Conservation (phyloP, 805 yeast species). For the Saccharomyces eubayanus region DNA sequence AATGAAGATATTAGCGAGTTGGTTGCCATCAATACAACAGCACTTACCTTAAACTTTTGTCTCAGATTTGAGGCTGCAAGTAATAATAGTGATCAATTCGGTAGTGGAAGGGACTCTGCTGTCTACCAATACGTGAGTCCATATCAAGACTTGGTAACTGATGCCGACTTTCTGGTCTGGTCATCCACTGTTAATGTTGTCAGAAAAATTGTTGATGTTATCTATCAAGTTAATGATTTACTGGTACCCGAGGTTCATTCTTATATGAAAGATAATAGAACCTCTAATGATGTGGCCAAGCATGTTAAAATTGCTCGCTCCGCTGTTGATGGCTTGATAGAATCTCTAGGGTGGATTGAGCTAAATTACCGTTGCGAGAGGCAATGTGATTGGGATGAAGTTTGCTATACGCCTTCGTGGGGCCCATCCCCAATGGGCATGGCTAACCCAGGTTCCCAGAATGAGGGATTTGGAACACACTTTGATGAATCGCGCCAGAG, state of each 20-base stretch:
- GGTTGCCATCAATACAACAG: slow-evolving; percentile 31
- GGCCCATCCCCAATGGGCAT: slow-evolving; percentile 48
- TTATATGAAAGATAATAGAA: slow-evolving; percentile 11
- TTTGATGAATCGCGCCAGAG: slow-evolving; percentile 13
- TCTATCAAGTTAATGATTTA: slow-evolving; percentile 33
- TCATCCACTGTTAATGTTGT: slow-evolving; percentile 39
- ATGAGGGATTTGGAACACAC: slow-evolving; percentile 12
- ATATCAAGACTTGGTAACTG: slow-evolving; percentile 31
- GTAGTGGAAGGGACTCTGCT: slow-evolving; percentile 31
- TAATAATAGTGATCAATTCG: slow-evolving; percentile 11
- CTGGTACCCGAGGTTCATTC: slow-evolving; percentile 21
- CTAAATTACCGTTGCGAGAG: slow-evolving; percentile 35
- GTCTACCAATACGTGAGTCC: slow-evolving; percentile 43
- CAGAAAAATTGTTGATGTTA: slow-evolving; percentile 28
- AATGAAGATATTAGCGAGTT: slow-evolving; percentile 10
- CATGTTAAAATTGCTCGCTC: slow-evolving; percentile 10
- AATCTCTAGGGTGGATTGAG: slow-evolving; percentile 35
- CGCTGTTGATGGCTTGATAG: slow-evolving; percentile 17
- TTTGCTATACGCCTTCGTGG: slow-evolving; percentile 55
- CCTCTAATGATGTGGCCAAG: slow-evolving; percentile 11
- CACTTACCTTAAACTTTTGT: slow-evolving; percentile 37
- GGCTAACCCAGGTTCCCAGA: slow-evolving; percentile 17
- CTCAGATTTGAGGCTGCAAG: slow-evolving; percentile 34
- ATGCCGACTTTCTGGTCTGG: slow-evolving; percentile 42
- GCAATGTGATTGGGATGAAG: slow-evolving; percentile 39